Conservation (phyloP, 148 eudicot genomes). For the Diospyros lotus region DNA sequence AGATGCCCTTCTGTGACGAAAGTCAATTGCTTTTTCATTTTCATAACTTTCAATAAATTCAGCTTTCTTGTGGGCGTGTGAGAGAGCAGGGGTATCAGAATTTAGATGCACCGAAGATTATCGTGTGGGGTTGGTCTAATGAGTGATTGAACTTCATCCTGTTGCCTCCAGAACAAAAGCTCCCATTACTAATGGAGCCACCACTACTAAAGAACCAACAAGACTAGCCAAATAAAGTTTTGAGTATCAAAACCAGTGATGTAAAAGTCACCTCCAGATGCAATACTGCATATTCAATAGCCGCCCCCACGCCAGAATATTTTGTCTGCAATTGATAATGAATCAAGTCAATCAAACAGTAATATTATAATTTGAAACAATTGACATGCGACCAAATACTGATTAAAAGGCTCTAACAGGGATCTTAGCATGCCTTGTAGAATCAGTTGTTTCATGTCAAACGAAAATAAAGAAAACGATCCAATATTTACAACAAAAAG, state of each 20-base stretch:
- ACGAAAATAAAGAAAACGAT: too few relatives aligned
- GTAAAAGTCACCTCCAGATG: constrained; percentile 6
- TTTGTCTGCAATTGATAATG: too few relatives aligned
- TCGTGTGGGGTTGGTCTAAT: background rate
- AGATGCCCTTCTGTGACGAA: too few relatives aligned
- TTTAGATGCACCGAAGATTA: too few relatives aligned
- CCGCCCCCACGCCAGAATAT: constrained; percentile 20
- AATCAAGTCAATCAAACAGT: too few relatives aligned
- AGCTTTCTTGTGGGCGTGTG: background rate
- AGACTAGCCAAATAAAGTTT: background rate
- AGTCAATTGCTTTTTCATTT: too few relatives aligned
- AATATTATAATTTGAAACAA: background rate
- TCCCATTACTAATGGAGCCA: constrained; percentile 11
- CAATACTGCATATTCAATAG: constrained; percentile 27
- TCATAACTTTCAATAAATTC: too few relatives aligned
- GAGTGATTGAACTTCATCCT: background rate
- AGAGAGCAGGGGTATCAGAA: background rate
- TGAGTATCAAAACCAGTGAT: background rate
- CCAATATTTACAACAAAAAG: too few relatives aligned
- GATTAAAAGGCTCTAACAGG: too few relatives aligned
- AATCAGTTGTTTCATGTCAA: too few relatives aligned
- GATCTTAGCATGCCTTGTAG: too few relatives aligned
- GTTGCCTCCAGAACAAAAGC: background rate
- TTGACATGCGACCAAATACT: too few relatives aligned
- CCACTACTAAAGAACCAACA: constrained; percentile 11